phyloP scores from a whole-genome alignment of 306 rosid genomes.

The Elaeagnus macrophylla region DNA sequence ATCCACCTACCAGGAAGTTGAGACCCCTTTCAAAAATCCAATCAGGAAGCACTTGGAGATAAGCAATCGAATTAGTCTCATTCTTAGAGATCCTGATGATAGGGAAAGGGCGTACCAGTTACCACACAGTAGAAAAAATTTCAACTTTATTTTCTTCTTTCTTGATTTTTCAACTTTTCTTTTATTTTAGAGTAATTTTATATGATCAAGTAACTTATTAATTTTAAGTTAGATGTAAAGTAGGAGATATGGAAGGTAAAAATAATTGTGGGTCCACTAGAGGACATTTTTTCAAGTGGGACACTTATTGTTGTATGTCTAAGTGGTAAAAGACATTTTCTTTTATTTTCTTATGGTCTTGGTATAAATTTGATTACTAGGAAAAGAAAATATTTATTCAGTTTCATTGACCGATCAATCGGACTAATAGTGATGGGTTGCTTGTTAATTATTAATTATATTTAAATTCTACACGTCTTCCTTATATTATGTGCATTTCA shows the following conservation, averaged over 20 bases:
- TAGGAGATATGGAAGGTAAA: no score
- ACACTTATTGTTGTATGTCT: no score
- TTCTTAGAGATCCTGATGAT: not conserved
- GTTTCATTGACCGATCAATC: slow-evolving; percentile 1
- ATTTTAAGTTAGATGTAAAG: no score
- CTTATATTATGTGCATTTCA: no score
- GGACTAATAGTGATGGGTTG: slow-evolving; percentile 1
- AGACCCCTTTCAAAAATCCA: slow-evolving; percentile 4
- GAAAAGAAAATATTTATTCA: not conserved
- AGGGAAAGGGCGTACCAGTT: not conserved
- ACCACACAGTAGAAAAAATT: no score
- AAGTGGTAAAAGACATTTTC: no score
- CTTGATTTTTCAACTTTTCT: not conserved
- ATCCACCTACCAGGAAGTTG: slow-evolving; percentile 8
- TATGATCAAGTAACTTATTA: no score
- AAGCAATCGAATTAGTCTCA: slow-evolving; percentile 14
- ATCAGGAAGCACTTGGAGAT: slow-evolving; percentile 9
- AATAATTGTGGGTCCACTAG: no score
- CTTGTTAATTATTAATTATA: slow-evolving; percentile 5
- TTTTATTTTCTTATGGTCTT: not conserved
- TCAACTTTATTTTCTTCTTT: not conserved
- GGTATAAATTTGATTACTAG: not conserved
- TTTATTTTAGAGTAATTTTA: not conserved
- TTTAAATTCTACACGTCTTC: no score
- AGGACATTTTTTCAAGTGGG: no score